Percentiles rank a stretch among this genome's conserved stretches.
These are phyloP conservation scores for Arthonia radiata DNA, from an alignment of 495 filamentous ascomycete species.

Conservation along the genomic window DNA sequence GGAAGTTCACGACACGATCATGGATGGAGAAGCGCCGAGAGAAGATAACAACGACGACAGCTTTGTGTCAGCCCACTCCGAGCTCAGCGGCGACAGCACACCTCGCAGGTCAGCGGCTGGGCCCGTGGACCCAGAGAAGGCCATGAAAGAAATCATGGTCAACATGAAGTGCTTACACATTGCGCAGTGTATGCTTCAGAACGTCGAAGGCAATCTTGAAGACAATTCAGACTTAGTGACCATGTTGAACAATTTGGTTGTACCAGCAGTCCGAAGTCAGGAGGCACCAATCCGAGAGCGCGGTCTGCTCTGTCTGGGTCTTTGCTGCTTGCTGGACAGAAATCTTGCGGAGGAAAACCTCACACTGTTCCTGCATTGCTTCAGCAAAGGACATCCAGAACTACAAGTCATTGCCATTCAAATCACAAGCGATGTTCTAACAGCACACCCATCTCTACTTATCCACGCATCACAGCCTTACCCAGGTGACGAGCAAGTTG, in stretches of 20 bases:
- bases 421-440: slow-evolving; percentile 82
- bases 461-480: slow-evolving; percentile 10
- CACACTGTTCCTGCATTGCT: slow-evolving; percentile 85
- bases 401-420: slow-evolving; percentile 76
- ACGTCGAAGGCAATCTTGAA: slow-evolving; percentile 64
- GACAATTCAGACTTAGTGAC: slow-evolving; percentile 67
- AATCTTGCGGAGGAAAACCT: slow-evolving; percentile 83
- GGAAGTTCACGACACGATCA: slow-evolving; percentile 81
- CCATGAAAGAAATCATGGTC: slow-evolving; percentile 71
- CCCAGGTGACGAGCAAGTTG: slow-evolving; percentile 11
- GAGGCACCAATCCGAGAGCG: slow-evolving; percentile 82
- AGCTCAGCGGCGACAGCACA: slow-evolving; percentile 39
- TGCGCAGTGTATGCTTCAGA: slow-evolving; percentile 88
- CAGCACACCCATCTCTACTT: slow-evolving; percentile 59
- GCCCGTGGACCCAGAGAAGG: slow-evolving; percentile 57
- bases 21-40: slow-evolving; percentile 17
- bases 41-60: slow-evolving; percentile 37
- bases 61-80: slow-evolving; percentile 75
- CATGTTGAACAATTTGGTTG: slow-evolving; percentile 90
- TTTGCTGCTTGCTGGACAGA: slow-evolving; percentile 78
- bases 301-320: slow-evolving; percentile 66
- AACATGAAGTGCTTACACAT: slow-evolving; percentile 98
- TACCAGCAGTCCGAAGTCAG: slow-evolving; percentile 79
- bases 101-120: no score
- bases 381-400: slow-evolving; percentile 69